Evolutionary conservation across 2,329 filamentous ascomycete species (phyloP), one percentile per base, ranked within the genome.

Genomic region (Cucurbitaria berberidis): DNA sequence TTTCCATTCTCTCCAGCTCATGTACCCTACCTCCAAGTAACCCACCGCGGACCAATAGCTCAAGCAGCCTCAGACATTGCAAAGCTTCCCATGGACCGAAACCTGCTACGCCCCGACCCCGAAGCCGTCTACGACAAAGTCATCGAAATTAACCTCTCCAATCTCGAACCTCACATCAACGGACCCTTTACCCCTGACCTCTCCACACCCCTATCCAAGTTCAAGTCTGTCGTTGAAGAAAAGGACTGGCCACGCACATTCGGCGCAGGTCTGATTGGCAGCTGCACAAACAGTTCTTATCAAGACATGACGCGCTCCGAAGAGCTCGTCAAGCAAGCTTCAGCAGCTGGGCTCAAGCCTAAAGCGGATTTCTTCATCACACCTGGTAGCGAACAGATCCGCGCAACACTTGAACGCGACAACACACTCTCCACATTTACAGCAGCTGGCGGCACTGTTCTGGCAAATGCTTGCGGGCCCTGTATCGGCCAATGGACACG

Each of bases 271-370:
- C 84, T 99, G 48, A 99, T 99, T 72, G 95, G 95, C 55, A 96
- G 92, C 79, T 99, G 95, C 82, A 99, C 95, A 45, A 99, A 99
- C 83, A 96, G 91, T 75, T 98, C 95, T 2, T 99, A 98, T 76
- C 89, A 97, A 78, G 95, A 99, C 74, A 99, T 99, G 95, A 96
- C 93, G 30, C 89, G 93, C 57, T 91, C 93, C 13, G 93, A 97
- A 78, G 87, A 92, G 70, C 85, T 99, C 51, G 91, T 98, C 53
- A 93, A 93, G 76, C 93, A 97, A 76, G 95, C 95, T 9, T 84
- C 88, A 46, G 86, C 88, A 53, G 95, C 92, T n/a, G 95, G 95
- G 15, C 81, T 99, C 55, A 90, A 91, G 79, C 92, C 95, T 34
- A 91, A 89, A 68, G 86, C 91, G 2, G 89, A 93, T 71, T 97